Evolutionary conservation across 495 filamentous ascomycete genomes (phyloP).

Genomic region (Astrothelium macrocarpum): DNA sequence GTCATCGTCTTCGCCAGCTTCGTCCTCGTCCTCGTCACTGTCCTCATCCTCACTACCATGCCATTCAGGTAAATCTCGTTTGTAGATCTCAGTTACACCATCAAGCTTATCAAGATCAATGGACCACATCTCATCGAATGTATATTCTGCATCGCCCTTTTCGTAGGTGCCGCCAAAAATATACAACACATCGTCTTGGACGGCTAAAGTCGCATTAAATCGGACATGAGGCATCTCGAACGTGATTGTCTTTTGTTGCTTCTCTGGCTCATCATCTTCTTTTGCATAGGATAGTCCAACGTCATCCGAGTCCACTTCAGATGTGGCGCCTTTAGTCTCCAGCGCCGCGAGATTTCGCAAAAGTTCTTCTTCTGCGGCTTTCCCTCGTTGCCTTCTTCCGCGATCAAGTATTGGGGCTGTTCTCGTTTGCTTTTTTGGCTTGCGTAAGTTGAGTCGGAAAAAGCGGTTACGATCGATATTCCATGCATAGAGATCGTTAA

Average conservation of each 20-base stretch:
- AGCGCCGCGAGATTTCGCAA: conserved; percentile 73
- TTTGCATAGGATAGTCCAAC: conserved; percentile 35
- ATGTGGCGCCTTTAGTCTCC: conserved; percentile 54
- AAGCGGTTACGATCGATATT: conserved; percentile 90
- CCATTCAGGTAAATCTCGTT: conserved; percentile 77
- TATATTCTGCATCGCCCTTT: conserved; percentile 86
- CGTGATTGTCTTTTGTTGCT: conserved; percentile 39
- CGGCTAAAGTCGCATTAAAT: conserved; percentile 81
- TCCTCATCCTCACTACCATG: conserved; percentile 45
- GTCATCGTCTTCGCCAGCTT: conserved; percentile 58
- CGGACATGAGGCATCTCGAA: conserved; percentile 77
- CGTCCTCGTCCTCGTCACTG: conserved; percentile 43
- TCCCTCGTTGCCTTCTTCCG: conserved; percentile 55
- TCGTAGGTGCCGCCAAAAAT: conserved; percentile 93
- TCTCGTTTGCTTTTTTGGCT: conserved; percentile 51
- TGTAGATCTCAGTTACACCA: conserved; percentile 82
- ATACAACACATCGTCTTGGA: conserved; percentile 85
- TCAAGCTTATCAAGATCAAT: conserved; percentile 88
- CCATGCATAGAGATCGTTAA: conserved; percentile 80
- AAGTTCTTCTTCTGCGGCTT: conserved; percentile 83
- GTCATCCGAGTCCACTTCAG: conserved; percentile 43
- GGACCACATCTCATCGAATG: conserved; percentile 86
- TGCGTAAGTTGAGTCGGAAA: conserved; percentile 70
- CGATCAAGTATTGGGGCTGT: conserved; percentile 47
- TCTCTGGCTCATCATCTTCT: conserved; percentile 44